Base-by-base conservation (phyloP, 202 grass and related monocot species). In the Digitaria exilis region DNA sequence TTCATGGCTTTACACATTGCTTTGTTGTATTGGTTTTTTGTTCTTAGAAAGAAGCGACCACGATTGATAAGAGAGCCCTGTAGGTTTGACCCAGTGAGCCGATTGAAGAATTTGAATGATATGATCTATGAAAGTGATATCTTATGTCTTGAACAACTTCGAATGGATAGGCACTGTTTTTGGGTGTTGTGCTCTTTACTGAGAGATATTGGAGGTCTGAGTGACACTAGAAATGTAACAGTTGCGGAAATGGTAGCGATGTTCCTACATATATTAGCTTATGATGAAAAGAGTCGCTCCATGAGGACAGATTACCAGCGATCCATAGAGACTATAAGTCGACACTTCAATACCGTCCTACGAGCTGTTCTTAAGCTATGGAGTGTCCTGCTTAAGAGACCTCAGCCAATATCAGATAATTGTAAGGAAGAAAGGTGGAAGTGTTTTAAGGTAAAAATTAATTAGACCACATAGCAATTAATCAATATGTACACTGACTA, bases 141-240 rank as follows among this genome's bases (percentile, higher is more conserved):
- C 30, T 9, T 65, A 5, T 65, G 17, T 17, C 15, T 76, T 29
- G 0, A 19, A 22, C 7, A 76, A 5, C 54, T n/a, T n/a, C n/a
- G n/a, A n/a, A n/a, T n/a, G 52, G 52, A 76, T 59, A 28, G 43
- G 26, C 39, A 42, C 0, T 78, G 25, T 22, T 78, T 78, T 7
- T 21, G 55, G 29, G 45, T 11, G 0, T 46, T 78, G 2, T 78
- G 75, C 31, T n/a, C 41, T 48, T 34, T 78, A 42, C 41, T 78
- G 15, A 78, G 24, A 64, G 75, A 78, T 9, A 4, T 78, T 21
- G 58, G 75, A 7, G 57, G 75, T 11, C 12, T 77, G n/a, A 77
- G 16, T 42, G 58, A 78, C 11, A 78, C 37, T 39, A 39, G 32
- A 7, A 39, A n/a, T 39, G 30, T 65, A 0, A 65, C 3, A 14